A percentile compares a stretch with the other conserved stretches of the same genome.
Evolutionary conservation across 2,329 filamentous ascomycete genomes (phyloP).

Genomic region (Bipolaris victoriae): DNA sequence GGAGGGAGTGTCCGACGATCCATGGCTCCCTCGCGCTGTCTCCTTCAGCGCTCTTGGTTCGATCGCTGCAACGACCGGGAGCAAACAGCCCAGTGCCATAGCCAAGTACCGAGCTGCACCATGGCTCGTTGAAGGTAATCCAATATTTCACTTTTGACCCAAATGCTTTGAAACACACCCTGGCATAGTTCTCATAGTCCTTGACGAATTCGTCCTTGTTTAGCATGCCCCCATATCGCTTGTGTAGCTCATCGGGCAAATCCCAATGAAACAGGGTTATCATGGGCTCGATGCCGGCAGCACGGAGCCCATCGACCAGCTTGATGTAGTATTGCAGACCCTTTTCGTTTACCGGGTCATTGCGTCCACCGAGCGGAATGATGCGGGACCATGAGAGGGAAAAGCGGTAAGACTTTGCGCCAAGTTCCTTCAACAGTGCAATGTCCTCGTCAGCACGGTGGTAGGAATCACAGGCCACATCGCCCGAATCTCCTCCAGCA

Average conservation of each 20-base stretch:
- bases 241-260: constrained; percentile 76
- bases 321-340: constrained; percentile 79
- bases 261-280: constrained; percentile 91
- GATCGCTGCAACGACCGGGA: constrained; percentile 80
- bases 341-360: constrained; percentile 79
- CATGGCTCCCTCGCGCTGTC: constrained; percentile 80
- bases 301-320: constrained; percentile 78
- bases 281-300: constrained; percentile 77
- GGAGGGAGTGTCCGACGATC: constrained; percentile 80
- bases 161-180: constrained; percentile 75
- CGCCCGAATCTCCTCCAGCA: constrained; percentile 75
- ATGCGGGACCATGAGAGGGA: constrained; percentile 84
- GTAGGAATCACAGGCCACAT: constrained; percentile 85
- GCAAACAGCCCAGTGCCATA: constrained; percentile 80
- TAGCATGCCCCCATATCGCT: constrained; percentile 80
- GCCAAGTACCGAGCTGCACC: constrained; percentile 81
- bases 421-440: constrained; percentile 73
- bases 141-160: constrained; percentile 79
- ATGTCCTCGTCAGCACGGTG: constrained; percentile 80
- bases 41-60: constrained; percentile 71
- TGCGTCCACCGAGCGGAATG: constrained; percentile 82
- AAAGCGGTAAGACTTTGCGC: constrained; percentile 80
- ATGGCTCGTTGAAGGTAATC: constrained; percentile 92
- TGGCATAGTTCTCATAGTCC: constrained; percentile 81
- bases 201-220: constrained; percentile 82